Evolutionary conservation across 345 rosid genomes (phyloP).

Genomic region (Camelina hispida): DNA sequence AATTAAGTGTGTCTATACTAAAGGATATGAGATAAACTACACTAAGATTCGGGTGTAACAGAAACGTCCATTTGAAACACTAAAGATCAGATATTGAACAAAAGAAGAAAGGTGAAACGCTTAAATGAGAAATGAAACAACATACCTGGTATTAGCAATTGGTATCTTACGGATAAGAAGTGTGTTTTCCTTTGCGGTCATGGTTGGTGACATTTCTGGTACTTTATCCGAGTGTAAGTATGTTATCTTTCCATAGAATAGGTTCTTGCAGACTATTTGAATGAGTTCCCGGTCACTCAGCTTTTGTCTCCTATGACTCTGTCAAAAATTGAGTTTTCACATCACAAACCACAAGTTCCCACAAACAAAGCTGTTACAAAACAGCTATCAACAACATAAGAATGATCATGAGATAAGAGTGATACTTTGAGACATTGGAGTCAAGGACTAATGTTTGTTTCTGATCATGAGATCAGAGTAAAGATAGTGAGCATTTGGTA

Average conservation of each 20-base stretch:
- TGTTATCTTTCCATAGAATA: slow-evolving; percentile 79
- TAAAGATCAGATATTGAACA: background rate
- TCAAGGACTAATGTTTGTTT: too few species aligned
- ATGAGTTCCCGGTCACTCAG: slow-evolving; percentile 56
- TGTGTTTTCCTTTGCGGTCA: slow-evolving; percentile 66
- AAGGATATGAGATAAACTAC: background rate
- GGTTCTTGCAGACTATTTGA: slow-evolving; percentile 63
- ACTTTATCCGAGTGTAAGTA: slow-evolving; percentile 74
- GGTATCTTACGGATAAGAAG: slow-evolving; percentile 92
- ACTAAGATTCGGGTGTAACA: background rate
- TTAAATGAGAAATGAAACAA: background rate
- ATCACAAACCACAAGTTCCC: slow-evolving; percentile 14
- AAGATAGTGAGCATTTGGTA: background rate
- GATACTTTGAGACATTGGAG: too few species aligned
- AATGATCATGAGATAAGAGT: too few species aligned
- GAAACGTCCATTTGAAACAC: background rate
- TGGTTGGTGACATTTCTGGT: slow-evolving; percentile 69
- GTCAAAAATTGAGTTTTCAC: slow-evolving; percentile 22
- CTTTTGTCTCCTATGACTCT: slow-evolving; percentile 68
- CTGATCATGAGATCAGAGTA: too few species aligned
- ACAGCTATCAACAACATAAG: background rate
- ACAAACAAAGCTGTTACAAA: background rate
- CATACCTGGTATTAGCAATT: slow-evolving; percentile 61
- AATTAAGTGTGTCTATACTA: background rate
- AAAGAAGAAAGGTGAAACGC: background rate